Conservation (phyloP, 208 protist species). For the Tritrichomonas musculus region DNA sequence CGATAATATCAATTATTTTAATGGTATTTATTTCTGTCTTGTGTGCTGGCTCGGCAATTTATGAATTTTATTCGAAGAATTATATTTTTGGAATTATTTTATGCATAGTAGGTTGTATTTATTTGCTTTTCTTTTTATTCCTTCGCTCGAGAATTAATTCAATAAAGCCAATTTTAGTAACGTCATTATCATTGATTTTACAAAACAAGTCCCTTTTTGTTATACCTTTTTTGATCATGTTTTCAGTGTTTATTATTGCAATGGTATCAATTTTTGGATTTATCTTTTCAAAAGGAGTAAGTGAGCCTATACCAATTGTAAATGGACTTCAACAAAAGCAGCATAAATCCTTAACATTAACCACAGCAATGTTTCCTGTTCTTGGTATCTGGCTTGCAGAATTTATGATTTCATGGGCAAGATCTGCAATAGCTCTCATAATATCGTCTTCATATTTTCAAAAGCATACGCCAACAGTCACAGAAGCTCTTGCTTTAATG, state of each 20-base stretch:
- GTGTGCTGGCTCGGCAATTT: too few relatives aligned
- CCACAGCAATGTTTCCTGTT: background rate
- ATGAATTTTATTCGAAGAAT: too few relatives aligned
- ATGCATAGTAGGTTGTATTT: background rate
- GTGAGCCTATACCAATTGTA: background rate
- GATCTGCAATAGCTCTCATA: background rate
- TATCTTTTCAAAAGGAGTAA: background rate
- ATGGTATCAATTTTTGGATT: background rate
- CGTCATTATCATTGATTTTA: background rate
- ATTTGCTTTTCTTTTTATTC: background rate
- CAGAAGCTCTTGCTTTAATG: background rate
- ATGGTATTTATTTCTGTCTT: too few relatives aligned
- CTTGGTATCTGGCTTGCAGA: background rate
- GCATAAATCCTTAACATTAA: background rate
- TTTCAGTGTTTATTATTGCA: background rate
- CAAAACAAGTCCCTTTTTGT: background rate
- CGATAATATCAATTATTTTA: too few relatives aligned
- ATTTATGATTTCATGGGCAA: background rate
- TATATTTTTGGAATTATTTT: background rate
- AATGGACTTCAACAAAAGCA: background rate
- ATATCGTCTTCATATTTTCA: background rate
- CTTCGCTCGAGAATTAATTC: background rate
- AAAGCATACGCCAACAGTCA: background rate
- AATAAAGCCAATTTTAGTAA: background rate
- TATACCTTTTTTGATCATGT: background rate